These are phyloP conservation scores for Pythium dissotocum DNA, from an alignment of 352 stramenopile species.

Conservation along the genomic window DNA sequence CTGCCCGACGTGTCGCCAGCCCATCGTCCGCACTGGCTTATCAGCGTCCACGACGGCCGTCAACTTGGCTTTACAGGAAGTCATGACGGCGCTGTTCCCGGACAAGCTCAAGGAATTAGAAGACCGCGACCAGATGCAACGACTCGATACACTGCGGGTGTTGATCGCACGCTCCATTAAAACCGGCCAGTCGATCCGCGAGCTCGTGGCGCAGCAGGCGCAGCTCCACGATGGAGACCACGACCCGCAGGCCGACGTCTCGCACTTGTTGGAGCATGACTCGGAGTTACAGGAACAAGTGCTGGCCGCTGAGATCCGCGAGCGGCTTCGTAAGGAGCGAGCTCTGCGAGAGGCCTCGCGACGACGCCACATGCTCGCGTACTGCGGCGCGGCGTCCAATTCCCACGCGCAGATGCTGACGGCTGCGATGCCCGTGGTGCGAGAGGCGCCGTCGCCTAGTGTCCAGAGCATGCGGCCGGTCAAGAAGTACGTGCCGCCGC, in stretches of 20 bases:
- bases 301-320: slow-evolving; percentile 41
- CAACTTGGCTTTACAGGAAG: slow-evolving; percentile 41
- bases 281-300: slow-evolving; percentile 40
- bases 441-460: slow-evolving; percentile 14
- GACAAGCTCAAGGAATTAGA: slow-evolving; percentile 32
- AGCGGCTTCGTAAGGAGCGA: slow-evolving; percentile 43
- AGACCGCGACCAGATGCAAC: slow-evolving; percentile 32
- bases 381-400: slow-evolving; percentile 26
- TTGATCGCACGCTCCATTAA: slow-evolving; percentile 34
- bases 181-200: slow-evolving; percentile 29
- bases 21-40: slow-evolving; percentile 10
- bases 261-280: slow-evolving; percentile 37
- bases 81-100: slow-evolving; percentile 35
- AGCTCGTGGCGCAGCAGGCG: slow-evolving; percentile 31
- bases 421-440: background rate
- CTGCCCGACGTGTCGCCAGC: slow-evolving; percentile 43
- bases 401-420: slow-evolving; percentile 13
- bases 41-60: slow-evolving; percentile 21
- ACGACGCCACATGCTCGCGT: slow-evolving; percentile 36
- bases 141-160: slow-evolving; percentile 31
- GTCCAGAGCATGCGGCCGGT: slow-evolving; percentile 28
- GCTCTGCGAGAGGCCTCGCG: slow-evolving; percentile 43
- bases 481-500: slow-evolving; percentile 26
- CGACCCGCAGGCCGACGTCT: slow-evolving; percentile 33
- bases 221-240: slow-evolving; percentile 10